A percentile compares a stretch with the other conserved stretches of the same genome.
Conservation (phyloP, 495 filamentous ascomycete genomes). For the Entonaema liquescens region DNA sequence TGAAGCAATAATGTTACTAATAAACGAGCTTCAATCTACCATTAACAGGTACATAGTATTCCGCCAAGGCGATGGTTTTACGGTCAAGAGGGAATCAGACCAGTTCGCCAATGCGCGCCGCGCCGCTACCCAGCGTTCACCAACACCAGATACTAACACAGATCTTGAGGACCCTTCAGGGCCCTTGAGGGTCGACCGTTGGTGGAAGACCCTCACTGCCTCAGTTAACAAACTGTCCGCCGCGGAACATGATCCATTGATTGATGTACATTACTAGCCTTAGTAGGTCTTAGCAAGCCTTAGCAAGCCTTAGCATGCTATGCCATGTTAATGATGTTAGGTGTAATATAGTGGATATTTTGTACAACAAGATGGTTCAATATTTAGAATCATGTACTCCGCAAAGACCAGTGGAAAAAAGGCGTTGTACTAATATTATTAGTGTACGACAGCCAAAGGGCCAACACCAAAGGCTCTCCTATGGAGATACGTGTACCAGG, state of each 20-base stretch:
- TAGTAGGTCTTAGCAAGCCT: too few relatives aligned
- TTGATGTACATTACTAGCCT: neutral
- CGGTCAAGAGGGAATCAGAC: slow-evolving; percentile 10
- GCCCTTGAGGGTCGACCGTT: neutral
- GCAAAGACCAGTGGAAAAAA: slow-evolving; percentile 20
- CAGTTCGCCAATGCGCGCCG: slow-evolving; percentile 27
- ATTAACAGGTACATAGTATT: slow-evolving; percentile 15
- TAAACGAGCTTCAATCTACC: slow-evolving; percentile 22
- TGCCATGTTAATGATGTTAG: neutral
- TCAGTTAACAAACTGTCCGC: neutral
- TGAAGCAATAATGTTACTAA: slow-evolving; percentile 3
- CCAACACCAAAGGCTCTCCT: slow-evolving; percentile 7
- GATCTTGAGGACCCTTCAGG: slow-evolving; percentile 20
- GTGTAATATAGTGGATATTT: neutral
- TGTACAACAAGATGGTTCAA: neutral
- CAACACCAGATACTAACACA: slow-evolving; percentile 4
- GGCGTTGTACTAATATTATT: slow-evolving; percentile 19
- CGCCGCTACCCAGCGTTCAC: slow-evolving; percentile 16
- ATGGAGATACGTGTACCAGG: slow-evolving; percentile 17
- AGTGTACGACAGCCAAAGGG: slow-evolving; percentile 23
- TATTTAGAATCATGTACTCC: slow-evolving; percentile 31
- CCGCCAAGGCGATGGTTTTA: slow-evolving; percentile 28
- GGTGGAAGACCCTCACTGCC: neutral
- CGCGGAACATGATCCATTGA: slow-evolving; percentile 2
- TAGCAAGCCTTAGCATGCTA: too few relatives aligned